A percentile compares a stretch with the other conserved stretches of the same genome.
phyloP scores from a whole-genome alignment of 108 stramenopile genomes.

The Parietichytrium sp. region DNA sequence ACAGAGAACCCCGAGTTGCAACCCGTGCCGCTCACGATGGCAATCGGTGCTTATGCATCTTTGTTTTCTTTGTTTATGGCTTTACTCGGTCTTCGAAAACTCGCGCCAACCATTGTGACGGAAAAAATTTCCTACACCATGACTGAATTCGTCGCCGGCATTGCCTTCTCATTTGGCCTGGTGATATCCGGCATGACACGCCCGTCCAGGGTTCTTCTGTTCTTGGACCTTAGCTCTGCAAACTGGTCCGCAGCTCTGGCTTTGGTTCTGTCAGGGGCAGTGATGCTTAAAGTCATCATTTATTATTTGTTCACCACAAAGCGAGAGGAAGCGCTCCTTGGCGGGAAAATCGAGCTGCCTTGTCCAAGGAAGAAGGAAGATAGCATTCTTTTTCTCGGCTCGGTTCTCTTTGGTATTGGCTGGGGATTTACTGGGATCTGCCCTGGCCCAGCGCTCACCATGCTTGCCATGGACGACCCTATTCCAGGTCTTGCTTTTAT shows the following conservation, averaged over 20 bases:
- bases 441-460: conserved; percentile 44
- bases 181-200: conserved; percentile 67
- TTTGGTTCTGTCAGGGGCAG: conserved; percentile 71
- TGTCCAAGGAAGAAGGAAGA: conserved; percentile 14
- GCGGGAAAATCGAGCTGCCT: not conserved
- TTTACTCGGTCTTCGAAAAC: conserved; percentile 35
- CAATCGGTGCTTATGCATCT: not conserved
- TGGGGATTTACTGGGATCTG: conserved; percentile 48
- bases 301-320: not conserved
- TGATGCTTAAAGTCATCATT: not conserved
- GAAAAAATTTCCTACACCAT: conserved; percentile 41
- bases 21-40: not conserved
- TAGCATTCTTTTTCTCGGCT: conserved; percentile 34
- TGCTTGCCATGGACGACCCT: not conserved
- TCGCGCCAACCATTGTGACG: conserved; percentile 17
- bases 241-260: conserved; percentile 75
- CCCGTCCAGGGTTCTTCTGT: conserved; percentile 67
- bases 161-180: conserved; percentile 65
- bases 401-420: conserved; percentile 44
- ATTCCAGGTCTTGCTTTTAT: too few species aligned
- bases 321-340: not conserved
- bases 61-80: conserved; percentile 39
- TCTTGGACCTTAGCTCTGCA: conserved; percentile 61
- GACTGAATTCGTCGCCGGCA: conserved; percentile 45
- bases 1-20: not conserved